Percentiles rank a stretch among this genome's conserved stretches.
Evolutionary conservation across 331 rosid genomes (phyloP).

Genomic region (Quercus lobata): DNA sequence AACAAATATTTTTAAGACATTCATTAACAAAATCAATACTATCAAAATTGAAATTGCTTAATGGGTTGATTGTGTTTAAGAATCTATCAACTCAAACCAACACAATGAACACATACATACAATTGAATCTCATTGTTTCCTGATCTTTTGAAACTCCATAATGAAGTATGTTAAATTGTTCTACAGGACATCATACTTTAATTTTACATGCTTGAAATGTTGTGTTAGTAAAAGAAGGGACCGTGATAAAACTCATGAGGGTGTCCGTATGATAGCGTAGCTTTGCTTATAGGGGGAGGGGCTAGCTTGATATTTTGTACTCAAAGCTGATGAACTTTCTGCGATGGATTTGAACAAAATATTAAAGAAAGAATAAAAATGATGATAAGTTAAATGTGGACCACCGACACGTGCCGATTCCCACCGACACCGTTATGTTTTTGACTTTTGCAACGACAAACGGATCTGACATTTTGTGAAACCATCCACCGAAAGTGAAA

Average conservation of each 20-base stretch:
- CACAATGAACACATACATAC: too few relatives aligned
- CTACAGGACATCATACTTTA: too few relatives aligned
- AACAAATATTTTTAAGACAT: too few relatives aligned
- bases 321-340: not conserved
- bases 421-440: slow-evolving; percentile 57
- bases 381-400: slow-evolving; percentile 34
- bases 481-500: slow-evolving; percentile 64
- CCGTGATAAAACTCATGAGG: not conserved
- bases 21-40: too few relatives aligned
- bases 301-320: not conserved
- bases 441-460: slow-evolving; percentile 43
- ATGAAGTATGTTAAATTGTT: not conserved
- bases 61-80: too few relatives aligned
- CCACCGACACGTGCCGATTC: slow-evolving; percentile 81
- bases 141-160: too few relatives aligned
- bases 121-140: too few relatives aligned
- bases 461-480: slow-evolving; percentile 11
- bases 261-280: not conserved
- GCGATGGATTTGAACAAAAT: not conserved
- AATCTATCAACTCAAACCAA: too few relatives aligned
- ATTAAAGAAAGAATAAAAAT: slow-evolving; percentile 16
- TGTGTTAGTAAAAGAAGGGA: not conserved
- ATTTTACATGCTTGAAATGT: too few relatives aligned
- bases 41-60: too few relatives aligned
- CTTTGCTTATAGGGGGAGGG: not conserved